A percentile compares a stretch with the other conserved stretches of the same genome.
phyloP scores from a whole-genome alignment of 169 alveolate species.

The Plasmodium inui region DNA sequence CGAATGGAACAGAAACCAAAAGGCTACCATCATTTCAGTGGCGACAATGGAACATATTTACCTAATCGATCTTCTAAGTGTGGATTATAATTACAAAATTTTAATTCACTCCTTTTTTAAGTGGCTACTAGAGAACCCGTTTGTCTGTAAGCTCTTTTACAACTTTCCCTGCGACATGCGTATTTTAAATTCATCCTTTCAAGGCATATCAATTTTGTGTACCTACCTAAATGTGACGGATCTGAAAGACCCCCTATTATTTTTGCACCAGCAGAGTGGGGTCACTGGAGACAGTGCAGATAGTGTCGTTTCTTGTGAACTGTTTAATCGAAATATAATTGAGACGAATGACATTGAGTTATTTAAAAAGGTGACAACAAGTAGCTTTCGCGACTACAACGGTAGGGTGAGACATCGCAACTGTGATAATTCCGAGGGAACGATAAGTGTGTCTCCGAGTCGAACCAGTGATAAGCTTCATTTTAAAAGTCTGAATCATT shows the following conservation, averaged over 20 bases:
- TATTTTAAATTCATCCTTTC: conserved; percentile 28
- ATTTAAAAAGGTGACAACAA: conserved; percentile 38
- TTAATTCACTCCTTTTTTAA: conserved; percentile 37
- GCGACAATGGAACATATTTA: conserved; percentile 58
- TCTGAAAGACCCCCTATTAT: conserved; percentile 25
- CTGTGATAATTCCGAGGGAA: not conserved
- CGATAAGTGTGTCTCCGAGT: not conserved
- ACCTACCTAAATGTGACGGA: conserved; percentile 43
- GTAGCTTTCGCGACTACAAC: conserved; percentile 10
- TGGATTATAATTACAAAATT: conserved; percentile 39
- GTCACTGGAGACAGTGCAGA: not conserved
- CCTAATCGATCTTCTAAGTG: conserved; percentile 42
- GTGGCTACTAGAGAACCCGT: conserved; percentile 77
- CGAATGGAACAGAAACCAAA: conserved; percentile 75
- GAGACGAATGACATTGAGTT: conserved; percentile 31
- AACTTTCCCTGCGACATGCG: conserved; percentile 54
- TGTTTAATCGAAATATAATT: conserved; percentile 37
- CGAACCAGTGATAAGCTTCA: conserved; percentile 3
- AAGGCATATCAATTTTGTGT: conserved; percentile 10
- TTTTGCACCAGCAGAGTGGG: not conserved
- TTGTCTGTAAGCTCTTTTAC: conserved; percentile 59
- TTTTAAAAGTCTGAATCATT: conserved; percentile 80
- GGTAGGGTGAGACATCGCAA: conserved; percentile 13
- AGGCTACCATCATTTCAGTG: conserved; percentile 62
- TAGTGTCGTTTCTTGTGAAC: not conserved